These are phyloP conservation scores for Pseudotulostoma volvatum DNA, from an alignment of 495 filamentous ascomycete genomes.

Conservation along the genomic window DNA sequence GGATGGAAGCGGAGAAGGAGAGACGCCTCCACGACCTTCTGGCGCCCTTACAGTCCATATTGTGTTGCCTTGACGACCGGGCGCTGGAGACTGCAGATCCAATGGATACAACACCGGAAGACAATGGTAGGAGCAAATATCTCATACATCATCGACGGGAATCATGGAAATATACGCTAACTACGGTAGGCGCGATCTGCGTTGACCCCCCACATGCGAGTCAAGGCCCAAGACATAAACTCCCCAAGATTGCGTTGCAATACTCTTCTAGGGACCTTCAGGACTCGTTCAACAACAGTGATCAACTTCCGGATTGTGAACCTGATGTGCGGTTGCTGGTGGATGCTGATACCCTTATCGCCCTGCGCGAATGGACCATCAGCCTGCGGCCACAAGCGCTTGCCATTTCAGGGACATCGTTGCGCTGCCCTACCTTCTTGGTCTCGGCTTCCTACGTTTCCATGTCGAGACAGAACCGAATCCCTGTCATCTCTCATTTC, in stretches of 20 bases:
- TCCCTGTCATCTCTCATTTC: conserved; percentile 31
- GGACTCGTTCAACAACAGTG: conserved; percentile 25
- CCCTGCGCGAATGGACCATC: conserved; percentile 25
- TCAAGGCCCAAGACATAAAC: conserved; percentile 22
- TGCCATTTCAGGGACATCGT: conserved; percentile 18
- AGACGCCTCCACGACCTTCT: conserved; percentile 16
- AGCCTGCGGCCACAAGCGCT: conserved; percentile 23
- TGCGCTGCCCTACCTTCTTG: conserved; percentile 18
- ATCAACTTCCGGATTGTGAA: conserved; percentile 21
- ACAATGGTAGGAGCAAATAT: background rate
- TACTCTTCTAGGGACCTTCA: conserved; percentile 27
- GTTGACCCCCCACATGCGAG: background rate
- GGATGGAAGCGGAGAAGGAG: conserved; percentile 14
- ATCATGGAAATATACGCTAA: background rate
- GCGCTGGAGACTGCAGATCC: background rate
- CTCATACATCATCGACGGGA: background rate
- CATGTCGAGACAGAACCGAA: conserved; percentile 17
- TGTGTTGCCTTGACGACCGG: background rate
- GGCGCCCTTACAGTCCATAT: background rate
- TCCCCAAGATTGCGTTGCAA: conserved; percentile 25
- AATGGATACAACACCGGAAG: background rate
- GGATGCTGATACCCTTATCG: conserved; percentile 19
- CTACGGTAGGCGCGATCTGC: background rate
- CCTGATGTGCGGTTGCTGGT: conserved; percentile 16
- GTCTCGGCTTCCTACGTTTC: conserved; percentile 25